phyloP scores from a whole-genome alignment of 148 eudicot genomes.

The Arctostaphylos glauca region DNA sequence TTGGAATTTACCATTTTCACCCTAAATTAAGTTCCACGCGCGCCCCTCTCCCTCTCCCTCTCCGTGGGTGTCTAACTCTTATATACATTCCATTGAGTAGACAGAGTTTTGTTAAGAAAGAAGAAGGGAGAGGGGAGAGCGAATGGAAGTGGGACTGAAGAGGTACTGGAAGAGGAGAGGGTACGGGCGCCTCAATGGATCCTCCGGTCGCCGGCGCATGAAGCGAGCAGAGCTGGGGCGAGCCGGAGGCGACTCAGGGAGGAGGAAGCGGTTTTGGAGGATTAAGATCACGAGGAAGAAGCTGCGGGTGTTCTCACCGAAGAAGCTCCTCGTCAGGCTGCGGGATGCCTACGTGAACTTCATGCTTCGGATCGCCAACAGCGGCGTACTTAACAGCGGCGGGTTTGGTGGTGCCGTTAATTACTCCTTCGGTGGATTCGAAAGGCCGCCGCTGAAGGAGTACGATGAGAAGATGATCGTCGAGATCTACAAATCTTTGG shows the following conservation, averaged over 20 bases:
- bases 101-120: neutral
- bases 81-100: too few relatives aligned
- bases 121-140: slow-evolving; percentile 46
- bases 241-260: neutral
- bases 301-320: slow-evolving; percentile 41
- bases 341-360: slow-evolving; percentile 75
- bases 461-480: slow-evolving; percentile 80
- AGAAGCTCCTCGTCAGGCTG: slow-evolving; percentile 46
- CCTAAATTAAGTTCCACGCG: too few relatives aligned
- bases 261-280: slow-evolving; percentile 44
- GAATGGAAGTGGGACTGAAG: slow-evolving; percentile 33
- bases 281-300: slow-evolving; percentile 43
- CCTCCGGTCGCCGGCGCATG: slow-evolving; percentile 13
- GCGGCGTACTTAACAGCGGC: slow-evolving; percentile 20
- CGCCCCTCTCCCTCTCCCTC: neutral
- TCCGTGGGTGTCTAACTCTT: too few relatives aligned
- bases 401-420: slow-evolving; percentile 31
- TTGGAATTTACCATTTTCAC: too few relatives aligned
- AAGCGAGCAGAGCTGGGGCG: slow-evolving; percentile 12
- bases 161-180: slow-evolving; percentile 52
- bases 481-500: slow-evolving; percentile 64
- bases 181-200: slow-evolving; percentile 41
- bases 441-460: slow-evolving; percentile 44
- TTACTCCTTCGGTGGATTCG: slow-evolving; percentile 30
- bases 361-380: slow-evolving; percentile 58